Percentiles rank a stretch among this genome's conserved stretches.
Evolutionary conservation across 768 basidiomycete species (phyloP).

Genomic region (Terana coerulea): DNA sequence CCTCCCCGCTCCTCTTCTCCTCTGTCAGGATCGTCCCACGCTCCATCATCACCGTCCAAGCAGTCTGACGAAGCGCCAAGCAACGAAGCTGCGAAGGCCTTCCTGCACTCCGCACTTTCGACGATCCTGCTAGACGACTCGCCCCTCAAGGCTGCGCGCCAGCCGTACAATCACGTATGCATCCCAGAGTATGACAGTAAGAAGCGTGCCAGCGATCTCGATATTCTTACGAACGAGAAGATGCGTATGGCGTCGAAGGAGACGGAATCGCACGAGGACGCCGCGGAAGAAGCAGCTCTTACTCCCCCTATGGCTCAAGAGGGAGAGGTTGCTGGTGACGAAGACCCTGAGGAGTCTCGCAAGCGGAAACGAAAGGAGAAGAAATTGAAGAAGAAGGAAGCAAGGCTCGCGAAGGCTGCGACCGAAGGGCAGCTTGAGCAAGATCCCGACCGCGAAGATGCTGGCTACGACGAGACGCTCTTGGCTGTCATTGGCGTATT

Average conservation of each 20-base stretch:
- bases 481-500: constrained; percentile 68
- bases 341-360: no score
- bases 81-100: no score
- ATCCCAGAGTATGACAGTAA: constrained; percentile 60
- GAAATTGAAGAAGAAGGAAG: no score
- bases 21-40: no score
- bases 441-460: constrained; percentile 15
- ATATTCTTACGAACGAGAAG: constrained; percentile 19
- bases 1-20: no score
- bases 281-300: neutral
- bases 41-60: no score
- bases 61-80: no score
- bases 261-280: no score
- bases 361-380: constrained; percentile 4
- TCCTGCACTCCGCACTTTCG: constrained; percentile 42
- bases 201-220: constrained; percentile 38
- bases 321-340: constrained; percentile 23
- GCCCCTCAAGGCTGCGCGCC: constrained; percentile 52
- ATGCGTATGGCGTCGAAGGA: neutral
- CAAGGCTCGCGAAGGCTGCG: neutral
- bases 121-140: constrained; percentile 54
- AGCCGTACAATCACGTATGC: constrained; percentile 82
- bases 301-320: constrained; percentile 10
- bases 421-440: constrained; percentile 5
- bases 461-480: constrained; percentile 46